Evolutionary conservation across 768 basidiomycete species (phyloP), one percentile per base, ranked within the genome.

Genomic region (Leccinum rimulosum): DNA sequence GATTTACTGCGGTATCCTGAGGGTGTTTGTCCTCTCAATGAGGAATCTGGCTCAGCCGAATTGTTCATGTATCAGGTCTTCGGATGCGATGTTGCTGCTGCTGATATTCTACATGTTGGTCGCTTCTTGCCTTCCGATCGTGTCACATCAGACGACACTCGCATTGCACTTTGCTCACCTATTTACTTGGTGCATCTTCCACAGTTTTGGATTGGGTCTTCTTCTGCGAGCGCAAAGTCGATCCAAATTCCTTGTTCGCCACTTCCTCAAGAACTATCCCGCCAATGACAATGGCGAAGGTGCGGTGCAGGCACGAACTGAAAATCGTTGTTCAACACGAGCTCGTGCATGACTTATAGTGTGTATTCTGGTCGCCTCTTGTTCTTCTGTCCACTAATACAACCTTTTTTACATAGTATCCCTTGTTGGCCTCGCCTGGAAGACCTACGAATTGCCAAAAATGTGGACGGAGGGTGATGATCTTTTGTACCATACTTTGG

Each of bases 321-420:
- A 95, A 98, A 98, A 74, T 80, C 80, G 5, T 80, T 93, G 28
- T 98, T 95, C 72, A 98, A 98, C 72, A 72, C 94, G 73, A 94
- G 90, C 72, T 79, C 95, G 80, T 88, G 87, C 72, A 97, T 98
- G 95, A 95, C 90, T 4, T 98, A 95, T 71, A 87, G 95, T 95
- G 59, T 19, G 80, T 74, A 1, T 31, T 36, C 38, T n/a, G 9
- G 10, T 12, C 4, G 1, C 1, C 8, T 15, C 22, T 69, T 50
- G 6, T 48, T 40, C 52, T 55, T 22, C 60, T 35, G 40, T 40
- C 17, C 38, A 27, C 15, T 58, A 50, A 58, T 35, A 12, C 6
- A 3, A 40, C 17, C 14, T 43, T 43, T 58, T 47, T 5, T 5
- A 33, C 11, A 4, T 64, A 97, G 95, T 85, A 17, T 97, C 96